These are phyloP conservation scores for Miscanthus lutarioriparius DNA, from an alignment of 176 grass and related monocot species.

Conservation along the genomic window DNA sequence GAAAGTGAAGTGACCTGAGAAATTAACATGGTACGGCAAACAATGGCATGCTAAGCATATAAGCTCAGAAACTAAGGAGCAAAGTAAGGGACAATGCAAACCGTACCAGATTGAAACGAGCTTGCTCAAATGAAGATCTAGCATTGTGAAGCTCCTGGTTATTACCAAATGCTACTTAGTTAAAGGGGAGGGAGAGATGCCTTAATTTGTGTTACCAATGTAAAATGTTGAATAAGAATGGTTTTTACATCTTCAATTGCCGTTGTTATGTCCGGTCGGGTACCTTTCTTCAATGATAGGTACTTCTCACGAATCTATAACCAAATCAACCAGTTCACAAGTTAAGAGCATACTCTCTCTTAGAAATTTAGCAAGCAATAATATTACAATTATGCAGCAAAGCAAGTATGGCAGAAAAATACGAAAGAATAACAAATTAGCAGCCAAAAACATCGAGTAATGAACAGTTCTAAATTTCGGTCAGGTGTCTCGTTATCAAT, in stretches of 20 bases:
- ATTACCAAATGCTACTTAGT: conserved; percentile 35
- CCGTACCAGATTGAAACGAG: conserved; percentile 95
- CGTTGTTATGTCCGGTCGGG: conserved; percentile 71
- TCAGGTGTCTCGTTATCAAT: not conserved
- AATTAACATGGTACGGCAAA: conserved; percentile 31
- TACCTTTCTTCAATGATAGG: conserved; percentile 94
- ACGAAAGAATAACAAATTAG: not conserved
- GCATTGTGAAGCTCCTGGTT: conserved; percentile 87
- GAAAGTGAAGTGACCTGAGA: conserved; percentile 86
- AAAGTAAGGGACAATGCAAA: conserved; percentile 5
- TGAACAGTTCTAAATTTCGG: conserved; percentile 19
- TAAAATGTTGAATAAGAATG: conserved; percentile 37
- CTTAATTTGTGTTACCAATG: conserved; percentile 25
- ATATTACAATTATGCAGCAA: not conserved
- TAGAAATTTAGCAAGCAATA: conserved; percentile 22
- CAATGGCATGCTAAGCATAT: conserved; percentile 19
- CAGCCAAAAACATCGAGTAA: not conserved
- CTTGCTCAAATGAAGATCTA: conserved; percentile 94
- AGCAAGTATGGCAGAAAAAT: not conserved
- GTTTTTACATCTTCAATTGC: conserved; percentile 87
- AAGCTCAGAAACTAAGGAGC: not conserved
- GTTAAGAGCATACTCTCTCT: conserved; percentile 28
- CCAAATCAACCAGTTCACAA: conserved; percentile 29
- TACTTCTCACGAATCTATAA: conserved; percentile 84
- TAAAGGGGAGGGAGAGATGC: not conserved